Evolutionary conservation across 768 basidiomycete genomes (phyloP).

Genomic region (Trametopsis cervina): DNA sequence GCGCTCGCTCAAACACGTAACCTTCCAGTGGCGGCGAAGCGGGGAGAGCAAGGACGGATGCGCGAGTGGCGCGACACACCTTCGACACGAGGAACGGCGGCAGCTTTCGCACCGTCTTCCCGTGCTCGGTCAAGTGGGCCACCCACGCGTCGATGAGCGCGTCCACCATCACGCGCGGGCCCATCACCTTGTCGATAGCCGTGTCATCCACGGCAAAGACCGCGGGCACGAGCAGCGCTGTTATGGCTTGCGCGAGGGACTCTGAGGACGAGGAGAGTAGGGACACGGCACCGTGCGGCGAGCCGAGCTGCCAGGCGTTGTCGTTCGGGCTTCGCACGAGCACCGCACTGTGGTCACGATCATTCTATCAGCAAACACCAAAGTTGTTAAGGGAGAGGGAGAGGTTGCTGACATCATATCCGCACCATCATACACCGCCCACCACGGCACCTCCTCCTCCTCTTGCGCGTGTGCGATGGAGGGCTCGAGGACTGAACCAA

Average conservation of each 20-base stretch:
- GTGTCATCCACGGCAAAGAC: background rate
- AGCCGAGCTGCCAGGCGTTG: background rate
- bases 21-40: background rate
- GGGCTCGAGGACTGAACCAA: too few relatives aligned
- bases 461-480: too few relatives aligned
- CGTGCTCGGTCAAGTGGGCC: background rate
- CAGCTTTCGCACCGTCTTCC: background rate
- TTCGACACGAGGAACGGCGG: background rate
- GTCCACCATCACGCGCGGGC: constrained; percentile 3
- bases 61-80: constrained; percentile 9
- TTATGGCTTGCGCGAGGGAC: background rate
- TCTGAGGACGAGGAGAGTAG: background rate
- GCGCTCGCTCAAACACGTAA: constrained; percentile 1
- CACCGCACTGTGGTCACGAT: too few relatives aligned
- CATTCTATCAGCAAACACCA: too few relatives aligned
- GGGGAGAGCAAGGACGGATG: constrained; percentile 9
- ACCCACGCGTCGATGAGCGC: constrained; percentile 9
- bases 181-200: constrained; percentile 1
- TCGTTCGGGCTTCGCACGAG: too few relatives aligned
- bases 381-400: too few relatives aligned
- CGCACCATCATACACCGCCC: too few relatives aligned
- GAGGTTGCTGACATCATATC: too few relatives aligned
- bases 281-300: background rate
- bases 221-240: background rate
- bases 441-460: too few relatives aligned